phyloP scores from a whole-genome alignment of 768 basidiomycete genomes.

The Pulveroboletus sp. region DNA sequence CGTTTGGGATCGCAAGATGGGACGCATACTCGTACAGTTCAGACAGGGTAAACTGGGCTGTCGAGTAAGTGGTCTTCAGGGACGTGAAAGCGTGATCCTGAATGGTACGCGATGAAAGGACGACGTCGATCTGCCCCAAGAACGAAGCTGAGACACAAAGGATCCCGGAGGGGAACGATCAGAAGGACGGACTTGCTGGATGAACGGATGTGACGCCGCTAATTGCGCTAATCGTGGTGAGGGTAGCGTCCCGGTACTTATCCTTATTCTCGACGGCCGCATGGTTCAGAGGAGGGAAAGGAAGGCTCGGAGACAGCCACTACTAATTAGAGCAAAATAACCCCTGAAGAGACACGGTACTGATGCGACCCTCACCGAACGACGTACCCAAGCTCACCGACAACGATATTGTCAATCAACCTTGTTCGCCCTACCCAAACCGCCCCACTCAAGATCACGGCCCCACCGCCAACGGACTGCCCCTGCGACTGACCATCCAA shows the following conservation, averaged over 20 bases:
- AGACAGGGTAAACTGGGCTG: conserved; percentile 39
- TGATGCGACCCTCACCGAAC: not conserved
- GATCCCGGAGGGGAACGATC: not conserved
- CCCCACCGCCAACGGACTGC: conserved; percentile 25
- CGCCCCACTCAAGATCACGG: conserved; percentile 79
- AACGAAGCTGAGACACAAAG: conserved; percentile 6
- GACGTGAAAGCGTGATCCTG: conserved; percentile 38
- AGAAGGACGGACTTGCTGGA: conserved; percentile 42
- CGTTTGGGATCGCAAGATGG: conserved; percentile 11
- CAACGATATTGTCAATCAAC: conserved; percentile 87
- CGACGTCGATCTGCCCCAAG: conserved; percentile 50
- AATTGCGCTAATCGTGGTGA: conserved; percentile 32
- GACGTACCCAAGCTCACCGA: conserved; percentile 43
- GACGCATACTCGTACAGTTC: conserved; percentile 40
- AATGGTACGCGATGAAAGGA: conserved; percentile 45
- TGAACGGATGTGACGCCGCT: conserved; percentile 45
- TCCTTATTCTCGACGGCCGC: conserved; percentile 13
- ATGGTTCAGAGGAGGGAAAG: conserved; percentile 1
- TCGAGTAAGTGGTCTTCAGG: conserved; percentile 43
- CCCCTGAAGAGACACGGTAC: not conserved
- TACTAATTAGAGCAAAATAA: not conserved
- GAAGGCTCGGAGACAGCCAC: conserved; percentile 15
- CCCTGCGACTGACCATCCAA: conserved; percentile 35
- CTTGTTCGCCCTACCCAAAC: conserved; percentile 82
- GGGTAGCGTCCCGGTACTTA: conserved; percentile 20